These are phyloP conservation scores for Tetrahymena thermophila DNA, from an alignment of 73 alveolate genomes.

Conservation along the genomic window DNA sequence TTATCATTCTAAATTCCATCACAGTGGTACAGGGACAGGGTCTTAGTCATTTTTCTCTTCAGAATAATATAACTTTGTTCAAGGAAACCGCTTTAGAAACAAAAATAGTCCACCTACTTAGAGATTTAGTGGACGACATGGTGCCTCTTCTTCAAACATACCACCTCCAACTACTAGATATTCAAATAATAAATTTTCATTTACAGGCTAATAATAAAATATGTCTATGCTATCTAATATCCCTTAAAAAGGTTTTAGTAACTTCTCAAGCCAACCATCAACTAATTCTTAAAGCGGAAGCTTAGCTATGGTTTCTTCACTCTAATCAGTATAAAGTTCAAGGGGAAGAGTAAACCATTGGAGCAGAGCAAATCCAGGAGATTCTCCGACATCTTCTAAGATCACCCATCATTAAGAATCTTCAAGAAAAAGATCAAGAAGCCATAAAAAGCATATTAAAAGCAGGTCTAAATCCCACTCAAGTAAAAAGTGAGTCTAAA, in stretches of 20 bases:
- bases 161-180: neutral
- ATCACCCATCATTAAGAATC: neutral
- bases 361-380: neutral
- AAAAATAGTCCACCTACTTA: neutral
- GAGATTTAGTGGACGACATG: neutral
- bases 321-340: neutral
- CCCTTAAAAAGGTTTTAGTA: neutral
- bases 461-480: neutral
- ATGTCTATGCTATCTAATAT: neutral
- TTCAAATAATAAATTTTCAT: neutral
- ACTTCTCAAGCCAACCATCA: neutral
- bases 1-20: neutral
- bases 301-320: neutral
- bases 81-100: neutral
- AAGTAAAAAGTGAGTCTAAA: neutral
- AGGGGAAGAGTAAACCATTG: neutral
- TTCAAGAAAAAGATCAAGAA: neutral
- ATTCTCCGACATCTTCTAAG: neutral
- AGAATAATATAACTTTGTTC: neutral
- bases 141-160: neutral
- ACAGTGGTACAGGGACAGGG: neutral
- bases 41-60: neutral
- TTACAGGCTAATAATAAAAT: neutral
- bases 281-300: neutral
- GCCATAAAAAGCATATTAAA: neutral